A percentile compares a stretch with the other conserved stretches of the same genome.
These are phyloP conservation scores for Colletotrichum chrysophilum DNA, from an alignment of 2,329 filamentous ascomycete species.

Conservation along the genomic window DNA sequence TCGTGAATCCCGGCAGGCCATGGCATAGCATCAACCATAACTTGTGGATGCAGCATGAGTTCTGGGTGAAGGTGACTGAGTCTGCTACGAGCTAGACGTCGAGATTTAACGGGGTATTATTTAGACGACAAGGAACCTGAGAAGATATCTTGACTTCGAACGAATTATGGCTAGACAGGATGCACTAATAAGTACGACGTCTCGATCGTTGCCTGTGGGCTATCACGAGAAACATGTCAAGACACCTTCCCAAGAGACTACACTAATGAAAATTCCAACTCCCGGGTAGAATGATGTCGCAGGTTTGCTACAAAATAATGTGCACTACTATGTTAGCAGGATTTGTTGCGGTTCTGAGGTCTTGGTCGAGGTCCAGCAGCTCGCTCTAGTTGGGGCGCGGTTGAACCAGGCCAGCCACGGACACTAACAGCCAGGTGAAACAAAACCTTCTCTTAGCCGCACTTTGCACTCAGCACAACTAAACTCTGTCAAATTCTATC, in stretches of 20 bases:
- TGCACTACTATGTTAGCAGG: background rate
- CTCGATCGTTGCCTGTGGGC: too few relatives aligned
- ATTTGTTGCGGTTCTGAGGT: background rate
- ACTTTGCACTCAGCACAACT: background rate
- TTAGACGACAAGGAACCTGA: too few relatives aligned
- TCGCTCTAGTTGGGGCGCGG: background rate
- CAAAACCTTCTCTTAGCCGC: background rate
- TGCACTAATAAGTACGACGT: too few relatives aligned
- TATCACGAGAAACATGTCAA: too few relatives aligned
- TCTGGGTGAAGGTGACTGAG: slow-evolving; percentile 26
- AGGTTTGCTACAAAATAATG: too few relatives aligned
- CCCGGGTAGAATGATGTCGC: too few relatives aligned
- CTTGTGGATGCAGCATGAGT: slow-evolving; percentile 30
- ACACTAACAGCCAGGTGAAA: background rate
- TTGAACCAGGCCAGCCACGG: background rate
- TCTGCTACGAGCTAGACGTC: background rate
- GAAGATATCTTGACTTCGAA: too few relatives aligned
- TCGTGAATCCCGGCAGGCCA: slow-evolving; percentile 30
- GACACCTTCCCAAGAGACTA: too few relatives aligned
- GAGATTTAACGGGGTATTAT: too few relatives aligned
- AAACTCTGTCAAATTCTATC: background rate
- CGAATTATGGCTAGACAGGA: too few relatives aligned
- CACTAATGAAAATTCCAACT: too few relatives aligned
- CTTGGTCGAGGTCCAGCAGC: too few relatives aligned
- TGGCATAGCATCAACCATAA: slow-evolving; percentile 35